These are phyloP conservation scores for Trypanosoma cruzi DNA, from an alignment of 208 protist genomes.

Conservation along the genomic window DNA sequence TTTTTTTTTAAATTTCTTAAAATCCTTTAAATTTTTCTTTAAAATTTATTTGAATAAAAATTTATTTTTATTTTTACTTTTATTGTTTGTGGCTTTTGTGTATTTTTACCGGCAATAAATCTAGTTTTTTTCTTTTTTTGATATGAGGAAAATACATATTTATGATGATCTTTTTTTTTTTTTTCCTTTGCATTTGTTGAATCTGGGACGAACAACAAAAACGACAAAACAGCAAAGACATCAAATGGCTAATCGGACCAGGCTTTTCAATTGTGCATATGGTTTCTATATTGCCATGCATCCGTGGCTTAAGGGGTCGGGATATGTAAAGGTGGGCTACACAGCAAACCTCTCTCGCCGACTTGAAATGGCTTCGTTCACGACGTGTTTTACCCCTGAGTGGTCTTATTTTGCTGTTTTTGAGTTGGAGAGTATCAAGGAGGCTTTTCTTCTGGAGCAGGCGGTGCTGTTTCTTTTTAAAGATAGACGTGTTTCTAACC, in stretches of 20 bases:
- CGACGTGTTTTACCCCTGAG: conserved; percentile 79
- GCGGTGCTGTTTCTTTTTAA: conserved; percentile 65
- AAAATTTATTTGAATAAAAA: not conserved
- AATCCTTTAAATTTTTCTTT: too few relatives aligned
- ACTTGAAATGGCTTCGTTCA: conserved; percentile 71
- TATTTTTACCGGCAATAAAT: not conserved
- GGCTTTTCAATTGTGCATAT: conserved; percentile 8
- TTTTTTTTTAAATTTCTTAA: too few relatives aligned
- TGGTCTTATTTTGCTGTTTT: conserved; percentile 68
- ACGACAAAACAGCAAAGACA: not conserved
- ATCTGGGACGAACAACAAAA: too few relatives aligned
- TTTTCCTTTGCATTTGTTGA: not conserved
- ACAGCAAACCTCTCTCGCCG: conserved; percentile 56
- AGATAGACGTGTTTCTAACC: conserved; percentile 49
- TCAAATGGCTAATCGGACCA: conserved; percentile 10
- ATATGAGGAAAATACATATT: not conserved
- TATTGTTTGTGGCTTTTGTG: not conserved
- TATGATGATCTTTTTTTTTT: not conserved
- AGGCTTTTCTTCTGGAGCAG: conserved; percentile 77
- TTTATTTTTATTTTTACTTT: not conserved
- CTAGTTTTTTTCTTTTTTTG: not conserved
- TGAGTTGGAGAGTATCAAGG: conserved; percentile 45
- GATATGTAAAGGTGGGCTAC: conserved; percentile 75
- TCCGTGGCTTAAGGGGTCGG: conserved; percentile 58
- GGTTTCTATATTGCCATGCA: conserved; percentile 79